Conservation (phyloP, 306 rosid species). For the Corylus avellana region DNA sequence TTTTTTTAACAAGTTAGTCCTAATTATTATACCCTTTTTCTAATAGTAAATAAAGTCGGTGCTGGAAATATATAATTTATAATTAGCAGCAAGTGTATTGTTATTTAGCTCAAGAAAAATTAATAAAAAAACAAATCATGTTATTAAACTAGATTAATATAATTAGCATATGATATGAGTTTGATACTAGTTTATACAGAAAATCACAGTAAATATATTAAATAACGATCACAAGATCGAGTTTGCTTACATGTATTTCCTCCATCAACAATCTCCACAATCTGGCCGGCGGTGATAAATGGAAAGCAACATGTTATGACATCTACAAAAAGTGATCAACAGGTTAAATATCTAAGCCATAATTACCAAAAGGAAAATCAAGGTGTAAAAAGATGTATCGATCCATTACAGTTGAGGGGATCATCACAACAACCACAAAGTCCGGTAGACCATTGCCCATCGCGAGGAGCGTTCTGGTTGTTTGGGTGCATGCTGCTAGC, state of each 20-base stretch:
- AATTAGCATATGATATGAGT: too few relatives aligned
- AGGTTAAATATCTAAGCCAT: too few relatives aligned
- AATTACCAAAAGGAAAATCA: not conserved
- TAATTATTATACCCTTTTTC: not conserved
- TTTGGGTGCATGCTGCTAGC: not conserved
- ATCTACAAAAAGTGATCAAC: constrained; percentile 1
- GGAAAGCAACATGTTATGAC: constrained; percentile 29
- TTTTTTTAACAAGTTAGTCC: not conserved
- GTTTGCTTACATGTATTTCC: constrained; percentile 23
- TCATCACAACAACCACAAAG: constrained; percentile 33
- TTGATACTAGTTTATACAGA: too few relatives aligned
- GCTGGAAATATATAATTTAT: not conserved
- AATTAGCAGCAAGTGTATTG: too few relatives aligned
- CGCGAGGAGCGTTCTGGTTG: not conserved
- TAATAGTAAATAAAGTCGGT: too few relatives aligned
- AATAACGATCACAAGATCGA: too few relatives aligned
- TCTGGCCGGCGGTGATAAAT: constrained; percentile 21
- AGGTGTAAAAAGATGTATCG: too few relatives aligned
- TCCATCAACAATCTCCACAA: constrained; percentile 33
- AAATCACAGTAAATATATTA: too few relatives aligned
- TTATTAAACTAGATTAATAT: too few relatives aligned
- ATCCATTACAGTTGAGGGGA: constrained; percentile 18
- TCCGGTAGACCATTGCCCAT: constrained; percentile 38
- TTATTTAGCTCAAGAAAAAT: too few relatives aligned
- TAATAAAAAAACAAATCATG: too few relatives aligned